Evolutionary conservation across 75 land plant genomes (phyloP), one percentile per base, ranked within the genome.

Genomic region (Selaginella tamariscina): DNA sequence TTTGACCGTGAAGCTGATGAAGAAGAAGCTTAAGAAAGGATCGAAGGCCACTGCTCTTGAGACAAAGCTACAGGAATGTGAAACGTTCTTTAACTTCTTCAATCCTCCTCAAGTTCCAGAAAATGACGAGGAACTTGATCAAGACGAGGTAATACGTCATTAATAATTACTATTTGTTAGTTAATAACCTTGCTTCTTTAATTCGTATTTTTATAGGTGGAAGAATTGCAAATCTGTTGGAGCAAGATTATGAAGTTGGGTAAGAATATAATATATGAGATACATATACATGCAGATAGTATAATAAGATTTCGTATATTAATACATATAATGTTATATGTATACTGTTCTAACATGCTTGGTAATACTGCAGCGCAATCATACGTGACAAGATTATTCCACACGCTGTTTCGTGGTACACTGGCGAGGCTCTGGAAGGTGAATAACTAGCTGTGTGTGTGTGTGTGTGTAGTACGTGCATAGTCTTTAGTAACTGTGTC

Each of bases 11-110:
- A 59, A 59, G 62, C 26, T 59, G 26, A 59, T 59, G 62, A 59
- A 59, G 62, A 59, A 59, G 62, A 59, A 59, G 62, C 62, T 21
- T 23, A 59, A 59, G 62, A 59, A 59, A 59, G 62, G 62, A 5
- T 2, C 62, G 8, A 59, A 59, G 62, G 62, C 5, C 26, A 27
- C 24, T 8, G 8, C 62, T 8, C 62, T 21, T 23, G 18, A 23
- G 62, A 59, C 62, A 21, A 59, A 59, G 62, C 8, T 59, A 5
- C 24, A 59, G 62, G 62, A 5, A 27, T 59, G 62, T n/a, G 62
- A 59, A 5, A 59, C 24, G 27, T 59, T 59, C 21, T 59, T 59
- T 26, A 59, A 59, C 62, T 59, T 59, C n/a, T 59, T 59, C 62
- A 59, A 27, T n/a, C 62, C 62, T n/a, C 62, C 62, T 59, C 18